Conservation (phyloP, 2,329 filamentous ascomycete species). For the Cordyceps militaris region DNA sequence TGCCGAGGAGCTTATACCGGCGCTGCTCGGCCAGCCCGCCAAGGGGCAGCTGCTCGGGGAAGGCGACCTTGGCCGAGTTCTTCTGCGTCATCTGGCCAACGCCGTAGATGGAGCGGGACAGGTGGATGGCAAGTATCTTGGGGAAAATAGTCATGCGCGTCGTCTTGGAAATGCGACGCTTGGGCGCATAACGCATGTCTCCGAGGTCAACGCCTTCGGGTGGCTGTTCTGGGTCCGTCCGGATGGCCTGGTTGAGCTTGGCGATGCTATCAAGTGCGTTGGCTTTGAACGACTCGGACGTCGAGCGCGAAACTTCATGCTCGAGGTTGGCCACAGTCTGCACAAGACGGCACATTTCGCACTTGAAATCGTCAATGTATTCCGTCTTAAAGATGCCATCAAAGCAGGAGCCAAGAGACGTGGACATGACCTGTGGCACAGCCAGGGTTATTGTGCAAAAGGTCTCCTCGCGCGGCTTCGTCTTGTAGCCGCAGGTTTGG, state of each 20-base stretch:
- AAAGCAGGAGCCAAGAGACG: conserved; percentile 79
- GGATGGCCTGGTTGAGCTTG: conserved; percentile 61
- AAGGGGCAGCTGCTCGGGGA: conserved; percentile 78
- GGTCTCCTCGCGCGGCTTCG: conserved; percentile 71
- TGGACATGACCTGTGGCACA: conserved; percentile 76
- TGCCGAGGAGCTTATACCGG: conserved; percentile 75
- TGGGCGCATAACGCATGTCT: conserved; percentile 66
- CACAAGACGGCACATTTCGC: conserved; percentile 82
- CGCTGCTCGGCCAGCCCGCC: conserved; percentile 72
- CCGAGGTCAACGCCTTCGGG: conserved; percentile 69
- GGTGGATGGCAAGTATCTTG: conserved; percentile 82
- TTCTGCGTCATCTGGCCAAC: conserved; percentile 71
- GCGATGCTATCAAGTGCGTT: conserved; percentile 52
- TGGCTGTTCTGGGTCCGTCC: conserved; percentile 72
- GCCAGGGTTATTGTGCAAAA: conserved; percentile 91
- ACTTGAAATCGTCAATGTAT: conserved; percentile 94
- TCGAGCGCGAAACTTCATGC: conserved; percentile 49
- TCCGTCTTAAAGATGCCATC: conserved; percentile 93
- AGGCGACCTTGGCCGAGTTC: conserved; percentile 89
- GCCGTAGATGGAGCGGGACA: conserved; percentile 90
- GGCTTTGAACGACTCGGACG: conserved; percentile 43
- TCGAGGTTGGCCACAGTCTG: conserved; percentile 64
- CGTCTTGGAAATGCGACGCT: conserved; percentile 77
- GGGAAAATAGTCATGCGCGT: conserved; percentile 84
- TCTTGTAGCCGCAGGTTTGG: conserved; percentile 80